Evolutionary conservation across 1,284 basidiomycete species (phyloP), one percentile per base, ranked within the genome.

Genomic region (Malassezia globosa): DNA sequence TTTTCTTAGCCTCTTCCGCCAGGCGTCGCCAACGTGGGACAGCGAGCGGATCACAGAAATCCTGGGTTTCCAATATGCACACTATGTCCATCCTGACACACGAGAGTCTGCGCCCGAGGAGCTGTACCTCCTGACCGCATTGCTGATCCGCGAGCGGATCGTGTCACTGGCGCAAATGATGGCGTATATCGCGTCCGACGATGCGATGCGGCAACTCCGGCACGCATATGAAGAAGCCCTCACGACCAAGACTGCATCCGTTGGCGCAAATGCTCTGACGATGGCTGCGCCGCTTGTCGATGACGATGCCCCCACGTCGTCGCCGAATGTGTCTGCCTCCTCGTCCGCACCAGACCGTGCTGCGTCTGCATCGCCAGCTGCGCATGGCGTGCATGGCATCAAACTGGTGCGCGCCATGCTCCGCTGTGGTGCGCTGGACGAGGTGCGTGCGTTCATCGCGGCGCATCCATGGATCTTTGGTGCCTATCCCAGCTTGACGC

Each of bases 31-130:
- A n/a, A n/a, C n/a, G n/a, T 96, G 87, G 87, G 73, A 24, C 21
- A 36, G 23, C 7, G 72, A 36, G 59, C 48, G 42, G 37, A 44
- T 24, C 45, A 51, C 24, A 7, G 50, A 95, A 72, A 83, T 96
- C 1, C 76, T 99, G 11, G 92, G 92, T 18, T 96, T 96, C 78
- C 96, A 97, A 71, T 94, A 94, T 65, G 77, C 78, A 8, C 82
- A 84, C 72, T 95, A 92, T 73, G 82, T 87, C 74, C 56, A 67
- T 61, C 23, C 74, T 66, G 56, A 70, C 58, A 52, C 64, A 57
- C 42, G 76, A 71, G 72, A 74, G 56, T 74, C 35, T 61, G 79
- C 81, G 0, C 85, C 87, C 0, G 80, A 79, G 51, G 82, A 80
- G 51, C 76, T 97, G 14, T 85, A 85, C 63, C 77, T 88, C 38